Conservation (phyloP, 2,329 filamentous ascomycete species). For the Alternaria sp. region DNA sequence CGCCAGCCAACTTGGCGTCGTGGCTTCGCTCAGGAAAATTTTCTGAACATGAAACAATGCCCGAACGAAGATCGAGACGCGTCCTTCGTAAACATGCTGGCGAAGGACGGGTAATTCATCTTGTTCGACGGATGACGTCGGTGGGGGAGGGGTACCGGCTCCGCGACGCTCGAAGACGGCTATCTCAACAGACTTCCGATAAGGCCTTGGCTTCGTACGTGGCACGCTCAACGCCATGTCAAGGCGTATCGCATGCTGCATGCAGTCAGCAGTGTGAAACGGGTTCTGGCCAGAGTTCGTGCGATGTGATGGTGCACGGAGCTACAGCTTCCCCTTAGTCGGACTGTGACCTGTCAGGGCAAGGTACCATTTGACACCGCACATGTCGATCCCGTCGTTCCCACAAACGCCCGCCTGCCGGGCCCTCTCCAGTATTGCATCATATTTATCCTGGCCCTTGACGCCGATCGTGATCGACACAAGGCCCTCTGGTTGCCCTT, state of each 20-base stretch:
- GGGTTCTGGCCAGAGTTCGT: not conserved
- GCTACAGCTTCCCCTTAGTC: constrained; percentile 30
- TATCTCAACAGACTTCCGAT: not conserved
- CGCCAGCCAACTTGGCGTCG: not conserved
- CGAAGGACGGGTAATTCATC: not conserved
- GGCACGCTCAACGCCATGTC: not conserved
- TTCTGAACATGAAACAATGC: not conserved
- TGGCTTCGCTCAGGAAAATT: not conserved
- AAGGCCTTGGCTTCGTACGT: constrained; percentile 6
- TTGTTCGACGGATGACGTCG: not conserved
- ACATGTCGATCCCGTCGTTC: constrained; percentile 47
- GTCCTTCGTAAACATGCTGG: not conserved
- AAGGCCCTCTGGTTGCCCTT: constrained; percentile 47
- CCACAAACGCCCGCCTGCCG: constrained; percentile 37
- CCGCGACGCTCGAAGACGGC: not conserved
- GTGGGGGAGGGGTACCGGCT: not conserved
- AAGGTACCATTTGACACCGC: constrained; percentile 50
- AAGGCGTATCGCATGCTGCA: not conserved
- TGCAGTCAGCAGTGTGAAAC: not conserved
- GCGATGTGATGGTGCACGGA: not conserved
- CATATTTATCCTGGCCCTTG: constrained; percentile 39
- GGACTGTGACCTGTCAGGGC: constrained; percentile 26
- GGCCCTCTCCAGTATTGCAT: constrained; percentile 43
- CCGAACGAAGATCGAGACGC: not conserved
- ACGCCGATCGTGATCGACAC: constrained; percentile 50